Conservation (phyloP, 192 early-diverging fungal genomes). For the Phlyctochytrium bullatum region DNA sequence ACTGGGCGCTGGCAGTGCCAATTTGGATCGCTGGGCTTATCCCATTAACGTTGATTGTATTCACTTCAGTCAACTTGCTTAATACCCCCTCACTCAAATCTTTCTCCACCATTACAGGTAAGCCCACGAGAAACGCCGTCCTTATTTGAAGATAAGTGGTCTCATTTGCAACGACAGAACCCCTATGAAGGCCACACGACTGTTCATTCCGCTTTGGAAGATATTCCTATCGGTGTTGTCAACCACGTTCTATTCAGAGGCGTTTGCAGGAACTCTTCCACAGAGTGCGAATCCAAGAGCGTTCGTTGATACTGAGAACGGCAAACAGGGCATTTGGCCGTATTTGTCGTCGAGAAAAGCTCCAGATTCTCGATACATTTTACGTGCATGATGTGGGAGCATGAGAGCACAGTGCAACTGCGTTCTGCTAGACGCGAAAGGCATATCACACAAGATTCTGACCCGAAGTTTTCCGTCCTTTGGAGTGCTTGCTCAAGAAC, state of each 20-base stretch:
- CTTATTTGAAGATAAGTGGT: no score
- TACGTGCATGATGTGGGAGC: neutral
- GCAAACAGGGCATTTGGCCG: neutral
- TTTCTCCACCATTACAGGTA: slow-evolving; percentile 70
- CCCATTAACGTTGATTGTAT: slow-evolving; percentile 70
- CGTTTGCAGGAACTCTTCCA: no score
- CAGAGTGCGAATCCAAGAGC: no score
- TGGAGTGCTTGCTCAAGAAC: no score
- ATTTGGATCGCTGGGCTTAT: slow-evolving; percentile 73
- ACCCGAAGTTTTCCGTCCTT: no score
- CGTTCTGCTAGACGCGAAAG: neutral
- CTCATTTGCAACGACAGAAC: no score
- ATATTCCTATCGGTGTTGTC: neutral
- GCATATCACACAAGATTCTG: slow-evolving; percentile 1
- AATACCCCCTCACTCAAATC: slow-evolving; percentile 76
- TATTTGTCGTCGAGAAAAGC: neutral
- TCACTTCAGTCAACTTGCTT: slow-evolving; percentile 73
- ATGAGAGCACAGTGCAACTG: neutral
- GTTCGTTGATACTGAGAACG: no score
- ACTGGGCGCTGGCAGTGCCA: slow-evolving; percentile 82
- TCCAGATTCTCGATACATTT: neutral
- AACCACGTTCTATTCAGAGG: neutral
- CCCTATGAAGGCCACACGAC: no score
- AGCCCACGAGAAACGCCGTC: no score
- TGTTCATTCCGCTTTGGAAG: neutral